These are phyloP conservation scores for Hirschfeldia incana DNA, from an alignment of 345 rosid species.

Conservation along the genomic window DNA sequence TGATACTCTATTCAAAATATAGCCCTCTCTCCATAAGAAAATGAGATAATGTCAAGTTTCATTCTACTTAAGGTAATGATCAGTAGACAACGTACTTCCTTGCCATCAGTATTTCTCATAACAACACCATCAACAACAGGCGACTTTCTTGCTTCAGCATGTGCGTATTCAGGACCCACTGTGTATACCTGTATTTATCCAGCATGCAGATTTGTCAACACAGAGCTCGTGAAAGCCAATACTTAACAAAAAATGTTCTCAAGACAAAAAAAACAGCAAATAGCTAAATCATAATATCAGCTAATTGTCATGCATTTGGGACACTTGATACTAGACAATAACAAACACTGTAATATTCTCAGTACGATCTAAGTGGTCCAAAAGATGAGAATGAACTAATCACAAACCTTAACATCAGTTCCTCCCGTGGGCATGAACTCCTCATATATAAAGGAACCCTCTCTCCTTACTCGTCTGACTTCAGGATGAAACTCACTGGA, in stretches of 20 bases:
- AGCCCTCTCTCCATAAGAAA: slow-evolving; percentile 10
- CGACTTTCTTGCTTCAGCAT: slow-evolving; percentile 99
- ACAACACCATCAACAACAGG: slow-evolving; percentile 99
- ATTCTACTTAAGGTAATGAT: background rate
- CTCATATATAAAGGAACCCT: slow-evolving; percentile 96
- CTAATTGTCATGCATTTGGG: background rate
- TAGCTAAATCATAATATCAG: background rate
- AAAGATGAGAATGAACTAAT: slow-evolving; percentile 10
- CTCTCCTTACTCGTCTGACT: slow-evolving; percentile 97
- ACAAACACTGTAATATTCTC: background rate
- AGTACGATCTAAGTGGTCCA: background rate
- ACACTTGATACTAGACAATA: slow-evolving; percentile 7
- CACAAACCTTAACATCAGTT: slow-evolving; percentile 94
- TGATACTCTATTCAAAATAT: background rate
- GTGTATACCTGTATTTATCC: slow-evolving; percentile 80
- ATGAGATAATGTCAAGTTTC: background rate
- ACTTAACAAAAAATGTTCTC: background rate
- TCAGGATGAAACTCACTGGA: slow-evolving; percentile 99
- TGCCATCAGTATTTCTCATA: slow-evolving; percentile 95
- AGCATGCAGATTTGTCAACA: slow-evolving; percentile 17
- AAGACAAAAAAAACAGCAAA: background rate
- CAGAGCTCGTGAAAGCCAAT: slow-evolving; percentile 20
- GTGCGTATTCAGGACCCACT: slow-evolving; percentile 99
- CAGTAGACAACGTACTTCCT: slow-evolving; percentile 60
- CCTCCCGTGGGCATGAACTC: slow-evolving; percentile 99